Percentiles rank a stretch among this genome's conserved stretches.
Evolutionary conservation across 805 yeast species (phyloP).

Genomic region (Wickerhamomyces canadensis): DNA sequence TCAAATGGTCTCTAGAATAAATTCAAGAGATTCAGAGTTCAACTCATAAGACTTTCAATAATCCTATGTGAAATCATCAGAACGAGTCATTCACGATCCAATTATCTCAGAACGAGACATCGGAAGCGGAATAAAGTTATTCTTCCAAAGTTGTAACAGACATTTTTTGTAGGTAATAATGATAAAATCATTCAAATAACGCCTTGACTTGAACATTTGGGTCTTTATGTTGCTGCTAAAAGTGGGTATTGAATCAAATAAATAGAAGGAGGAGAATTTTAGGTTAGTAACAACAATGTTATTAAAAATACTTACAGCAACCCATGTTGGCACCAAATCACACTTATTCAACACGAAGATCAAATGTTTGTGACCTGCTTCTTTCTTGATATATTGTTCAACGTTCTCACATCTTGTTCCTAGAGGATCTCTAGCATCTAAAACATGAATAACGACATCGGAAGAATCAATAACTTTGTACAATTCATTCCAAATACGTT

Average conservation of each 20-base stretch:
- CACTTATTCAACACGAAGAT: slow-evolving; percentile 93
- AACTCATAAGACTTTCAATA: slow-evolving; percentile 61
- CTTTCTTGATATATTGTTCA: slow-evolving; percentile 87
- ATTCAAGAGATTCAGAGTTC: slow-evolving; percentile 41
- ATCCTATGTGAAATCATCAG: slow-evolving; percentile 24
- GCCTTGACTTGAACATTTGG: slow-evolving; percentile 93
- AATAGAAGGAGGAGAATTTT: too few relatives aligned
- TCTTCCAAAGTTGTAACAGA: slow-evolving; percentile 99
- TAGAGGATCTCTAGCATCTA: slow-evolving; percentile 95
- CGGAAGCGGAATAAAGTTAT: slow-evolving; percentile 53
- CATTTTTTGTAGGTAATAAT: slow-evolving; percentile 44
- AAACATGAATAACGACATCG: slow-evolving; percentile 92
- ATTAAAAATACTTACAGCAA: slow-evolving; percentile 75
- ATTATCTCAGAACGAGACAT: slow-evolving; percentile 43
- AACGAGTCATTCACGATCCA: slow-evolving; percentile 26
- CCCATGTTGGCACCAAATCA: slow-evolving; percentile 99
- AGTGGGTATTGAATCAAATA: not conserved
- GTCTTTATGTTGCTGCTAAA: too few relatives aligned
- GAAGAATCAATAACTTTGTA: slow-evolving; percentile 97
- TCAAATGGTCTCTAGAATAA: slow-evolving; percentile 14
- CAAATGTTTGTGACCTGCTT: slow-evolving; percentile 94
- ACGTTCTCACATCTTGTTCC: slow-evolving; percentile 94
- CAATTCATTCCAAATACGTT: slow-evolving; percentile 97
- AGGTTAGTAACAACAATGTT: slow-evolving; percentile 14
- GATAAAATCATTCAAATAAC: slow-evolving; percentile 28